Evolutionary conservation across 345 rosid genomes (phyloP).

Genomic region (Acer yangbiense): DNA sequence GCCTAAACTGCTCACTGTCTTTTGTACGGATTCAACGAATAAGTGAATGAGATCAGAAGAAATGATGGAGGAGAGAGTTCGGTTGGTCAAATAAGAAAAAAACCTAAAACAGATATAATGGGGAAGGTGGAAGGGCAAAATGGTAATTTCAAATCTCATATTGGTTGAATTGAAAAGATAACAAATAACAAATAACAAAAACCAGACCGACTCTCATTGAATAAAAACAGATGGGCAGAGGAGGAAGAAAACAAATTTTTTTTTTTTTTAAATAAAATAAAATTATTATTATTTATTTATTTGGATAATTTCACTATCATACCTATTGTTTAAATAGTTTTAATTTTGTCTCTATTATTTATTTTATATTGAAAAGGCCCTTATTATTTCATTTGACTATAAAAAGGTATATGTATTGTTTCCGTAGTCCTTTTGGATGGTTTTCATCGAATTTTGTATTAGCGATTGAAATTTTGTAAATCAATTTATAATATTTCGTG

Average conservation of each 20-base stretch:
- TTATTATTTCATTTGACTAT: no score
- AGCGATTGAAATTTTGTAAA: not conserved
- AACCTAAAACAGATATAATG: constrained; percentile 21
- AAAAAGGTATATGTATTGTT: no score
- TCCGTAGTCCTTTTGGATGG: no score
- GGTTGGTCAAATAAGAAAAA: constrained; percentile 1
- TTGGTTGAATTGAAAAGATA: not conserved
- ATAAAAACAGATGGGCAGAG: constrained; percentile 23
- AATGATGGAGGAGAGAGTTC: constrained; percentile 4
- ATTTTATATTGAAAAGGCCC: not conserved
- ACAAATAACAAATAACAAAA: not conserved
- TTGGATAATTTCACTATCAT: not conserved
- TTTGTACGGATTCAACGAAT: not conserved
- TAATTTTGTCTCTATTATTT: not conserved
- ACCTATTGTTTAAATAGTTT: no score
- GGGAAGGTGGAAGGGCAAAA: constrained; percentile 22
- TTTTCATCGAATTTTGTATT: not conserved
- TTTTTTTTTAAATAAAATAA: not conserved
- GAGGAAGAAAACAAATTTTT: constrained; percentile 19
- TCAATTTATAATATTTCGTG: no score
- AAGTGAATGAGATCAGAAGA: constrained; percentile 15
- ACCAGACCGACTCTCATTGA: not conserved
- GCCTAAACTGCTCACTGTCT: not conserved
- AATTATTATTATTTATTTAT: not conserved
- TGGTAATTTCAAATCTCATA: constrained; percentile 17